Evolutionary conservation across 148 eudicot species (phyloP).

Genomic region (Persicaria maculosa): DNA sequence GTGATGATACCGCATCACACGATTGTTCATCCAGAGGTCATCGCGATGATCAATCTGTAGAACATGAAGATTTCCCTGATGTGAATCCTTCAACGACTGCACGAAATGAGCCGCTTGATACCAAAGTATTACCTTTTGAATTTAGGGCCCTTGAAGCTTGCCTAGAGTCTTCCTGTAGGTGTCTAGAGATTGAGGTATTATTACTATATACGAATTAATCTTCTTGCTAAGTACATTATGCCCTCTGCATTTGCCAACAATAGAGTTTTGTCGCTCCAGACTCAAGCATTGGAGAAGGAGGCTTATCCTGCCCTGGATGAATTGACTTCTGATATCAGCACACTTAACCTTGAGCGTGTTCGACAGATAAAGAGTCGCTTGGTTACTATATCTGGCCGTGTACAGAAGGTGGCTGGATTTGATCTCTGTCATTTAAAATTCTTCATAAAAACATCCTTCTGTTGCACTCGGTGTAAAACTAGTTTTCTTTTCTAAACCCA

Average conservation of each 20-base stretch:
- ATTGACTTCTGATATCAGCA: conserved; percentile 47
- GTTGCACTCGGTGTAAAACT: not conserved
- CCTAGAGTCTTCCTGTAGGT: conserved; percentile 55
- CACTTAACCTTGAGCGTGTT: conserved; percentile 60
- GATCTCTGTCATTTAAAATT: not conserved
- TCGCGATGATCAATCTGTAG: not conserved
- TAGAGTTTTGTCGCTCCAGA: conserved; percentile 19
- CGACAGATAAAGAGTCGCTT: conserved; percentile 58
- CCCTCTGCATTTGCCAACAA: not conserved
- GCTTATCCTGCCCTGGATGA: conserved; percentile 59
- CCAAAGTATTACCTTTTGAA: conserved; percentile 44
- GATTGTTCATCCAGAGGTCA: no score
- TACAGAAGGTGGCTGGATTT: conserved; percentile 44
- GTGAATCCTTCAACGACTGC: not conserved
- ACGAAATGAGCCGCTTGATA: not conserved
- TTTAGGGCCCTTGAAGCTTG: conserved; percentile 56
- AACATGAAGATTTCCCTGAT: not conserved
- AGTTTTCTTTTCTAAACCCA: not conserved
- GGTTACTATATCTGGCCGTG: conserved; percentile 55
- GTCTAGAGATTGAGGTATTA: conserved; percentile 48
- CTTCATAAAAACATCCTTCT: not conserved
- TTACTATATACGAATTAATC: not conserved
- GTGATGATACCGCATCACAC: not conserved
- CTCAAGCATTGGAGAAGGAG: conserved; percentile 45
- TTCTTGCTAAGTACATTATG: not conserved